Evolutionary conservation across 106 monocot species (phyloP).

Genomic region (Xerophyta viscosa): DNA sequence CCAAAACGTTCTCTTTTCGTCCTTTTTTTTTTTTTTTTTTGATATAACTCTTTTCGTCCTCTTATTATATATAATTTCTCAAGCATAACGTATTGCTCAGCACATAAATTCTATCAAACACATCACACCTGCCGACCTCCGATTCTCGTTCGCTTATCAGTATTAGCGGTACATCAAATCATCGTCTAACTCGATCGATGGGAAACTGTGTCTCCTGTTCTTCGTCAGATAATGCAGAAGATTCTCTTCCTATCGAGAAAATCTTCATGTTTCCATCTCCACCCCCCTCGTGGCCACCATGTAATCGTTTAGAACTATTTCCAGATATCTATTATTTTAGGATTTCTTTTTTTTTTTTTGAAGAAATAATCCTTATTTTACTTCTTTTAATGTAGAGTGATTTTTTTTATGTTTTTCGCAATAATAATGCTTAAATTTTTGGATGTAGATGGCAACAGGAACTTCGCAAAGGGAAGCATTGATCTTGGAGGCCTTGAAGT

Average conservation of each 20-base stretch:
- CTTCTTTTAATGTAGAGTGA: no score
- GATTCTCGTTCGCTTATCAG: no score
- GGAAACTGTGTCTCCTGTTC: not conserved
- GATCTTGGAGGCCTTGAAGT: conserved; percentile 63
- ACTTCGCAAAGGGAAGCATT: conserved; percentile 62
- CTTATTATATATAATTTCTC: no score
- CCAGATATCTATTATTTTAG: not conserved
- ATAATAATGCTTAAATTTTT: not conserved
- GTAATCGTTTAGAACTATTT: not conserved
- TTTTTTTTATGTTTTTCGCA: no score
- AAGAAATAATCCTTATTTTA: no score
- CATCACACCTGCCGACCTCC: no score
- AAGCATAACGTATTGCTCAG: no score
- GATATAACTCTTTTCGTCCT: no score
- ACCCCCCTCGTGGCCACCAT: not conserved
- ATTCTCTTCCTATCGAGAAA: not conserved
- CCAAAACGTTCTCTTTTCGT: no score
- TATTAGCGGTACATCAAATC: no score
- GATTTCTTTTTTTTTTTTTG: not conserved
- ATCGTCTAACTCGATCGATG: not conserved
- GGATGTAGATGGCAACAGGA: conserved; percentile 31
- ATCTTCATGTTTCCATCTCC: conserved; percentile 7
- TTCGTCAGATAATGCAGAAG: not conserved
- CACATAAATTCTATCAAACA: no score
- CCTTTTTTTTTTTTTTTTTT: no score